Evolutionary conservation across 768 basidiomycete species (phyloP).

Genomic region (Leccinellum rugosiceps): DNA sequence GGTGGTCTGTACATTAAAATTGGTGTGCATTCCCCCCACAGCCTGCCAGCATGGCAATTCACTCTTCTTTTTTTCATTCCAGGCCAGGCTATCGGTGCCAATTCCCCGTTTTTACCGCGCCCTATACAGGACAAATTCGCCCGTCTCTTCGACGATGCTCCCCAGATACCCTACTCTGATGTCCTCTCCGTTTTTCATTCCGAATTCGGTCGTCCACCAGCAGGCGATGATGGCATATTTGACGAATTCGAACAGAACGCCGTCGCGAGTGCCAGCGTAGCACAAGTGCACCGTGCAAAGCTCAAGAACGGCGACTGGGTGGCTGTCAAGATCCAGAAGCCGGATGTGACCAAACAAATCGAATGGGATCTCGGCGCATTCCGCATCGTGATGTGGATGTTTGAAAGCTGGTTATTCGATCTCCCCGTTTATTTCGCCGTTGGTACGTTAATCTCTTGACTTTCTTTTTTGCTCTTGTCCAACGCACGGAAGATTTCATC

Average conservation of each 20-base stretch:
- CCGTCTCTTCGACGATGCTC: conserved; percentile 84
- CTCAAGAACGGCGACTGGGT: conserved; percentile 61
- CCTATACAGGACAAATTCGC: conserved; percentile 83
- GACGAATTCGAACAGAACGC: conserved; percentile 73
- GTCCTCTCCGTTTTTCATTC: conserved; percentile 63
- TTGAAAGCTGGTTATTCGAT: conserved; percentile 78
- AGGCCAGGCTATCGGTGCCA: conserved; percentile 81
- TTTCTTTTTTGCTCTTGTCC: background rate
- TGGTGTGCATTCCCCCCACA: conserved; percentile 39
- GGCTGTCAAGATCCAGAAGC: conserved; percentile 93
- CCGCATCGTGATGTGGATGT: conserved; percentile 71
- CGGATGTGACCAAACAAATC: conserved; percentile 81
- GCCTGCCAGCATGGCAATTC: background rate
- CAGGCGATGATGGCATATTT: conserved; percentile 72
- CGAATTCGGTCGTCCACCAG: conserved; percentile 66
- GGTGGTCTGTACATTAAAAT: conserved; percentile 93
- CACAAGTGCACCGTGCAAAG: conserved; percentile 86
- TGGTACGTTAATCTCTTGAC: conserved; percentile 40
- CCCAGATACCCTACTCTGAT: conserved; percentile 72
- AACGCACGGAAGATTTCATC: conserved; percentile 56
- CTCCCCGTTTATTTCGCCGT: conserved; percentile 80
- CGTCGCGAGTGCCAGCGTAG: conserved; percentile 86
- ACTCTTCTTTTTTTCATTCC: background rate
- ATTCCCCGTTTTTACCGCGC: conserved; percentile 79
- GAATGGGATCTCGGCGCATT: conserved; percentile 78